A percentile compares a stretch with the other conserved stretches of the same genome.
Evolutionary conservation across 306 rosid species (phyloP).

Genomic region (Dalbergia cultrata): DNA sequence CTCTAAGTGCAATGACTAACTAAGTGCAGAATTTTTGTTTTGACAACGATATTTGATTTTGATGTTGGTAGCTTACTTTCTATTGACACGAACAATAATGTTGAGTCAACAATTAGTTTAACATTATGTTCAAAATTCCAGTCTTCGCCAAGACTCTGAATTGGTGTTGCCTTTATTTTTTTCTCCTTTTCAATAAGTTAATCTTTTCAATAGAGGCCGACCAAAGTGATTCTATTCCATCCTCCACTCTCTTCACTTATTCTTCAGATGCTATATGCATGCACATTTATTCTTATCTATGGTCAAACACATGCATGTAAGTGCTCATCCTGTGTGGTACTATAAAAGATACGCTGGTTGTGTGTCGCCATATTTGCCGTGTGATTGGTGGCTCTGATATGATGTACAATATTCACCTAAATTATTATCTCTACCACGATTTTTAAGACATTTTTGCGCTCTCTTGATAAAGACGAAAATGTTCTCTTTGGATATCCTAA

Average conservation of each 20-base stretch:
- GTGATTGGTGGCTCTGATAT: neutral
- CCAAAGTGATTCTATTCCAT: conserved; percentile 92
- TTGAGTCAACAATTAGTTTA: conserved; percentile 57
- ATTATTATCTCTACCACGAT: neutral
- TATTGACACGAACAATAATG: conserved; percentile 48
- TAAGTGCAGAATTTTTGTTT: conserved; percentile 48
- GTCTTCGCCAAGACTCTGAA: conserved; percentile 67
- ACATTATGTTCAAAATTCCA: conserved; percentile 46
- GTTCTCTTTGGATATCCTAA: conserved; percentile 5
- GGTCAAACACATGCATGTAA: conserved; percentile 12
- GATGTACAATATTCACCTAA: conserved; percentile 17
- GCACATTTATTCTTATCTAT: conserved; percentile 23
- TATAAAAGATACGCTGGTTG: neutral
- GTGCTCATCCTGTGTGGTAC: conserved; percentile 13
- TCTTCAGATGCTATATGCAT: conserved; percentile 57
- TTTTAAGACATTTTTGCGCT: neutral
- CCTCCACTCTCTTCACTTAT: conserved; percentile 63
- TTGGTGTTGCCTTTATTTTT: conserved; percentile 42
- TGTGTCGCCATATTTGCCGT: neutral
- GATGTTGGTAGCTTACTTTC: conserved; percentile 35
- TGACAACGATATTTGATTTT: conserved; percentile 46
- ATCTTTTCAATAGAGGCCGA: conserved; percentile 83
- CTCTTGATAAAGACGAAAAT: conserved; percentile 1
- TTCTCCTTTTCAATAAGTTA: conserved; percentile 44
- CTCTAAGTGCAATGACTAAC: conserved; percentile 17